A percentile compares a stretch with the other conserved stretches of the same genome.
phyloP scores from a whole-genome alignment of 2,329 filamentous ascomycete species.

The Chalara sp. region DNA sequence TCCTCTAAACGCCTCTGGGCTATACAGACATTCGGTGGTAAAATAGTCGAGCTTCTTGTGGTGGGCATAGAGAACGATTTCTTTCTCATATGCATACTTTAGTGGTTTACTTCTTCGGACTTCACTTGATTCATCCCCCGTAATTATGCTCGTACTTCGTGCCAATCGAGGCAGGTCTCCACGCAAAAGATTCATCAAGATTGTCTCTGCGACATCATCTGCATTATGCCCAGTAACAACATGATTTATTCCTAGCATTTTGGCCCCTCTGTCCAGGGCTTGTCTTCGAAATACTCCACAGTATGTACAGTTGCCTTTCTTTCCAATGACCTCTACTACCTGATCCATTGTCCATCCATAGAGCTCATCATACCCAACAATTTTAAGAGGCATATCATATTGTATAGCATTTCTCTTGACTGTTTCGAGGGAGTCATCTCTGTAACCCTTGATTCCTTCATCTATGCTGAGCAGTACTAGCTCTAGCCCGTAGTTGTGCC shows the following conservation, averaged over 20 bases:
- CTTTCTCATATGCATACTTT: constrained; percentile 98
- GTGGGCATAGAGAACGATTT: constrained; percentile 95
- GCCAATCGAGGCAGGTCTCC: constrained; percentile 85
- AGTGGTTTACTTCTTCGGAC: constrained; percentile 94
- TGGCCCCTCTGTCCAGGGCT: constrained; percentile 86
- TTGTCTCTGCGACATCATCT: constrained; percentile 93
- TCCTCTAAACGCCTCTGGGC: constrained; percentile 90
- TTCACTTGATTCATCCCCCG: constrained; percentile 67
- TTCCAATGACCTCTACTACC: constrained; percentile 91
- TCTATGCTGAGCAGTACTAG: constrained; percentile 87
- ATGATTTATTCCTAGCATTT: constrained; percentile 79
- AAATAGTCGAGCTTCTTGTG: constrained; percentile 98
- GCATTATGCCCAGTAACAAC: constrained; percentile 98
- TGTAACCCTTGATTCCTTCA: constrained; percentile 94
- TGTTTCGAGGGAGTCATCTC: constrained; percentile 92
- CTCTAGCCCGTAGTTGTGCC: constrained; percentile 79
- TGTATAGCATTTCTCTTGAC: constrained; percentile 90
- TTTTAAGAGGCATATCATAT: constrained; percentile 86
- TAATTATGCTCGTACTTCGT: constrained; percentile 85
- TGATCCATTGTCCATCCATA: constrained; percentile 99
- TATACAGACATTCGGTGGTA: constrained; percentile 97
- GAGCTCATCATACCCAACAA: constrained; percentile 86
- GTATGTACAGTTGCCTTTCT: constrained; percentile 98
- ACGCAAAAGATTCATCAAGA: constrained; percentile 92
- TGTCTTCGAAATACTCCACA: constrained; percentile 94